Percentiles rank a stretch among this genome's conserved stretches.
phyloP scores from a whole-genome alignment of 176 grass and related monocot species.

The Echinochloa phyllopogon region DNA sequence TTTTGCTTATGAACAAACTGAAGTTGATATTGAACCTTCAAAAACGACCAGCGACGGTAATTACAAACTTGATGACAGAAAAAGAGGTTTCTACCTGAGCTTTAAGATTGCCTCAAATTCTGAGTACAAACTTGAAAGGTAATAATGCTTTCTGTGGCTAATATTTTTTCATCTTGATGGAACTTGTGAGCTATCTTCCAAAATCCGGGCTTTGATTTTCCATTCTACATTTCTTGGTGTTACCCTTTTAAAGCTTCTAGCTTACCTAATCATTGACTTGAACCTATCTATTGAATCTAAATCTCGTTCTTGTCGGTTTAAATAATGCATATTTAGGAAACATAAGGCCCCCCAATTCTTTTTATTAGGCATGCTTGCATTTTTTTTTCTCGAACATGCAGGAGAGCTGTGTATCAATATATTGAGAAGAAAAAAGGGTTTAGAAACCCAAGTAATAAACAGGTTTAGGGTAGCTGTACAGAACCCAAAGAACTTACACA shows the following conservation, averaged over 20 bases:
- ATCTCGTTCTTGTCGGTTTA: neutral
- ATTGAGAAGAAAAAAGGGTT: too few species aligned
- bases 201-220: slow-evolving; percentile 14
- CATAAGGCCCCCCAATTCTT: neutral
- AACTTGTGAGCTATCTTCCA: neutral
- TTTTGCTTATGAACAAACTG: slow-evolving; percentile 84
- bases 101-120: slow-evolving; percentile 89
- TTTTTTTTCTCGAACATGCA: too few species aligned
- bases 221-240: slow-evolving; percentile 3
- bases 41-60: slow-evolving; percentile 54
- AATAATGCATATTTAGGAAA: neutral
- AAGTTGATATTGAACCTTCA: slow-evolving; percentile 87
- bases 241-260: neutral
- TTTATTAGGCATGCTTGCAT: neutral
- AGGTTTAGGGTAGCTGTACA: too few species aligned
- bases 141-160: slow-evolving; percentile 23
- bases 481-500: too few species aligned
- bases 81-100: slow-evolving; percentile 59
- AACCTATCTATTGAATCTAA: slow-evolving; percentile 26
- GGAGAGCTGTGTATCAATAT: too few species aligned
- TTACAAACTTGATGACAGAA: slow-evolving; percentile 73
- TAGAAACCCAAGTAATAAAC: too few species aligned
- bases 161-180: neutral
- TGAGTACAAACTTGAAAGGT: slow-evolving; percentile 93
- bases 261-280: slow-evolving; percentile 20